phyloP scores from a whole-genome alignment of 495 filamentous ascomycete genomes.

The Podospora anserina region DNA sequence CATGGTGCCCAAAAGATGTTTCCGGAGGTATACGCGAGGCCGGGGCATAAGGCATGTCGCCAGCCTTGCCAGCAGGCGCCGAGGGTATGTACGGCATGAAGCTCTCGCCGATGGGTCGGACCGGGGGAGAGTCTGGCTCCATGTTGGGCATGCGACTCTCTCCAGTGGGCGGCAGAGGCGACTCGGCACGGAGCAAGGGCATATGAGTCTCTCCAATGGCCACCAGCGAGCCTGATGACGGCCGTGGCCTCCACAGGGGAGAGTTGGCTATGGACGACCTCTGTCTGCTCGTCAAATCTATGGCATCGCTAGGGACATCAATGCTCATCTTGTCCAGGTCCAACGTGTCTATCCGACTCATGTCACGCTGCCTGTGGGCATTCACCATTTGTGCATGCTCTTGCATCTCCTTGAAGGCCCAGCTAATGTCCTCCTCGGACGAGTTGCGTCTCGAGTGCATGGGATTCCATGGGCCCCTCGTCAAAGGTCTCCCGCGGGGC shows the following conservation, averaged over 20 bases:
- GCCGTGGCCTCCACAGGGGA: constrained; percentile 27
- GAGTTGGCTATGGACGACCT: constrained; percentile 34
- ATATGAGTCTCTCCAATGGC: constrained; percentile 41
- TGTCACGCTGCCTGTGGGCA: constrained; percentile 11
- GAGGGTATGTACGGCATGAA: constrained; percentile 41
- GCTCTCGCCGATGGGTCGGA: constrained; percentile 35
- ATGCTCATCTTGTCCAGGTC: constrained; percentile 45
- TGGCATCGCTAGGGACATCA: constrained; percentile 40
- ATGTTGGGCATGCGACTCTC: constrained; percentile 32
- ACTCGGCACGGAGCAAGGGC: constrained; percentile 39
- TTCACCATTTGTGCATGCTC: constrained; percentile 42
- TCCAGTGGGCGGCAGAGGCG: constrained; percentile 37
- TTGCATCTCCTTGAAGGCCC: constrained; percentile 53
- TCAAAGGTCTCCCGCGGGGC: constrained; percentile 31
- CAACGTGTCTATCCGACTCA: constrained; percentile 33
- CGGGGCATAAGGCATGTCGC: constrained; percentile 33
- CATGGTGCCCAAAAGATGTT: constrained; percentile 33
- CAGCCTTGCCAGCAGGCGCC: constrained; percentile 33
- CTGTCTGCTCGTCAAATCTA: constrained; percentile 37
- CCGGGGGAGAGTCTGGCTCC: constrained; percentile 27
- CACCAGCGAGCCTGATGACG: constrained; percentile 23
- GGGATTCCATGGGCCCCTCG: constrained; percentile 36
- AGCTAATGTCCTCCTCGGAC: constrained; percentile 45
- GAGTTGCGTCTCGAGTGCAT: constrained; percentile 41
- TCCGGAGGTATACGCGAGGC: constrained; percentile 33